These are phyloP conservation scores for Phytophthora litchii DNA, from an alignment of 352 stramenopile genomes.

Conservation along the genomic window DNA sequence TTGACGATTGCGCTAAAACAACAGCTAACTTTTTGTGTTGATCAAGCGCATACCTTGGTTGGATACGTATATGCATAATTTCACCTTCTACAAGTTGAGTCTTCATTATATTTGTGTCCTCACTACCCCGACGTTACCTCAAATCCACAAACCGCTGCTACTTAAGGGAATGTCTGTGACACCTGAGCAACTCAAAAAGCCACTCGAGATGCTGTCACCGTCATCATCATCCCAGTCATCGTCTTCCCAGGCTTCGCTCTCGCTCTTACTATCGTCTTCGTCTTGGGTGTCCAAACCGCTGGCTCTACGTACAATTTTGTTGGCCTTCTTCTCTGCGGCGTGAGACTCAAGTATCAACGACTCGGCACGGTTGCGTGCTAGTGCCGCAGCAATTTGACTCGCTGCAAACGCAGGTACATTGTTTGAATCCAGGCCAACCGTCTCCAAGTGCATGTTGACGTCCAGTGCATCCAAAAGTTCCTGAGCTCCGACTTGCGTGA, in stretches of 20 bases:
- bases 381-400: constrained; percentile 50
- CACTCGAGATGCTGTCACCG: constrained; percentile 47
- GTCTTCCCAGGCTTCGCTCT: constrained; percentile 16
- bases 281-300: constrained; percentile 24
- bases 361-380: constrained; percentile 65
- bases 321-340: constrained; percentile 55
- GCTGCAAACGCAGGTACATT: constrained; percentile 45
- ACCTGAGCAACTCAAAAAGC: constrained; percentile 67
- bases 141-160: constrained; percentile 55
- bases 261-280: constrained; percentile 25
- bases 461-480: constrained; percentile 65
- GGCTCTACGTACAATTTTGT: constrained; percentile 40
- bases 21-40: constrained; percentile 1
- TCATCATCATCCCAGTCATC: constrained; percentile 33
- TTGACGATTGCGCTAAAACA: background rate
- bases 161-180: constrained; percentile 39
- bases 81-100: constrained; percentile 6
- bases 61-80: background rate
- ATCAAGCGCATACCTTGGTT: background rate
- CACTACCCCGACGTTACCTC: background rate
- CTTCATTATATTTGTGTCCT: background rate
- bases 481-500: constrained; percentile 48
- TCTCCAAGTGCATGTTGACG: constrained; percentile 71
- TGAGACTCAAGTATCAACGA: constrained; percentile 40
- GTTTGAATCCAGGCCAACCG: constrained; percentile 64